A percentile compares a stretch with the other conserved stretches of the same genome.
Conservation (phyloP, 768 basidiomycete genomes). For the Phanerodontia chrysosporium region DNA sequence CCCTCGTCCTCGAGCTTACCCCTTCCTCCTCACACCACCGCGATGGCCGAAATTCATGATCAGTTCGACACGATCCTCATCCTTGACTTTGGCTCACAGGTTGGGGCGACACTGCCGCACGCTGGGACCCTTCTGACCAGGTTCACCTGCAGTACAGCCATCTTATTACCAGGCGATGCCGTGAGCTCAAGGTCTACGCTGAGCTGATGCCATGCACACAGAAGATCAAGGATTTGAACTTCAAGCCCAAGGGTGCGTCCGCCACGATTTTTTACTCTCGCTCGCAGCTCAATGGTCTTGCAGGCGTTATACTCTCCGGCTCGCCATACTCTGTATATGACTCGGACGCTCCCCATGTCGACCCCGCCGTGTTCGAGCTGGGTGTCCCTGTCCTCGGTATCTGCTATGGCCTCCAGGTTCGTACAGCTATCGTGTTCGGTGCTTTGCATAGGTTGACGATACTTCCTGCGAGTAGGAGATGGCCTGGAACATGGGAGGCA, state of each 20-base stretch:
- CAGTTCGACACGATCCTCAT: constrained; percentile 96
- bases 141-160: constrained; percentile 75
- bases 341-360: constrained; percentile 86
- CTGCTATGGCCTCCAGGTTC: constrained; percentile 93
- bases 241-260: constrained; percentile 85
- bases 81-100: constrained; percentile 96
- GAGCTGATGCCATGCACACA: constrained; percentile 97
- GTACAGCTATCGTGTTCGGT: constrained; percentile 20
- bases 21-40: background rate
- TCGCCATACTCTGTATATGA: constrained; percentile 99
- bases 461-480: constrained; percentile 63
- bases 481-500: constrained; percentile 81
- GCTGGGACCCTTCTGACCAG: background rate
- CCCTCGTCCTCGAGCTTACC: background rate
- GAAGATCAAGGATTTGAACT: constrained; percentile 79
- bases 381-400: constrained; percentile 94
- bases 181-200: constrained; percentile 95
- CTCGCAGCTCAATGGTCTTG: background rate
- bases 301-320: constrained; percentile 94
- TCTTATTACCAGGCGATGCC: constrained; percentile 94
- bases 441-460: background rate
- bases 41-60: constrained; percentile 87
- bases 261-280: background rate
- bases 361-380: constrained; percentile 83
- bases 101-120: constrained; percentile 28